Conservation (phyloP, 83 land plant genomes). For the Diphasiastrum complanatum region DNA sequence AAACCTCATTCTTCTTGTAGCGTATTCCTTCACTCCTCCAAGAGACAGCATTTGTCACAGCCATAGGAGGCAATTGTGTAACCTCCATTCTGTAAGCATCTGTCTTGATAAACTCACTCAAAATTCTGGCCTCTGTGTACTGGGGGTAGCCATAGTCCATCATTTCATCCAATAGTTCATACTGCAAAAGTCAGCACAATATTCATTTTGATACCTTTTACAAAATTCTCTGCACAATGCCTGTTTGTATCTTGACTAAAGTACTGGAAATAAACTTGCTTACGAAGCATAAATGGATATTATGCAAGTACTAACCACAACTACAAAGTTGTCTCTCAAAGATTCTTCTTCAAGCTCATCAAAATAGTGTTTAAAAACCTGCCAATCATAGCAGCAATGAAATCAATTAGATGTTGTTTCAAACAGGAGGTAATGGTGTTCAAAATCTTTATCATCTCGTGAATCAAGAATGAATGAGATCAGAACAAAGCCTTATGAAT, state of each 20-base stretch:
- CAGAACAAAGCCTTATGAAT: too few species aligned
- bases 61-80: constrained; percentile 96
- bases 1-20: constrained; percentile 97
- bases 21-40: constrained; percentile 99
- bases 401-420: too few species aligned
- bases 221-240: constrained; percentile 1
- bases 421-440: too few species aligned
- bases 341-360: constrained; percentile 99
- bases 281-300: background rate
- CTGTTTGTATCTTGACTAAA: background rate
- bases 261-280: background rate
- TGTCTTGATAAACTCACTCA: constrained; percentile 98
- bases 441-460: too few species aligned
- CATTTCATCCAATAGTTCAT: constrained; percentile 96
- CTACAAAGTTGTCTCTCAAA: constrained; percentile 92
- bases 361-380: constrained; percentile 99
- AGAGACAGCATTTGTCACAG: constrained; percentile 99
- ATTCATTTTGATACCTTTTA: too few species aligned
- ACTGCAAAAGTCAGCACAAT: constrained; percentile 50
- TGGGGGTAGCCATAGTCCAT: constrained; percentile 99
- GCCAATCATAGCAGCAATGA: constrained; percentile 5
- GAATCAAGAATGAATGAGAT: too few species aligned
- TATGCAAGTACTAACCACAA: constrained; percentile 61
- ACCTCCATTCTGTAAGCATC: constrained; percentile 99
- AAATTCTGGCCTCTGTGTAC: constrained; percentile 95